Evolutionary conservation across 768 basidiomycete genomes (phyloP).

Genomic region (Coprinopsis strossmayeri): DNA sequence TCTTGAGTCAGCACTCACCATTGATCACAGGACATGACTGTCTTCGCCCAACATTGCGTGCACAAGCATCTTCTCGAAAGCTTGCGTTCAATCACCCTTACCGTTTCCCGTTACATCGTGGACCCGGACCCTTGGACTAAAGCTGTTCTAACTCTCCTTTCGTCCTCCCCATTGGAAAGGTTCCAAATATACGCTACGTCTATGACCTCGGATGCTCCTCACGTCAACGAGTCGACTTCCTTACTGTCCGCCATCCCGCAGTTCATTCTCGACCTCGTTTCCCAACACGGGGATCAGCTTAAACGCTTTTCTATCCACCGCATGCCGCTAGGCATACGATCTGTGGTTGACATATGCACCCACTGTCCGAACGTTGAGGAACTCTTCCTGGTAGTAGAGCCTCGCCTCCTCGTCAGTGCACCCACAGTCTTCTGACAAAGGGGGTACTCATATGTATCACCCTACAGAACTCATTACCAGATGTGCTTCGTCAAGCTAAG

Average conservation of each 20-base stretch:
- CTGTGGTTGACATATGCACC: constrained; percentile 48
- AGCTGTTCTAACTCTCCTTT: constrained; percentile 36
- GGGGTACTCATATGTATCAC: neutral
- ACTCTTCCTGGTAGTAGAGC: constrained; percentile 55
- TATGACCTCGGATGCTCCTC: constrained; percentile 19
- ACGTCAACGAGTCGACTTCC: neutral
- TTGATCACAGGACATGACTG: constrained; percentile 41
- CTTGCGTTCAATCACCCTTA: constrained; percentile 49
- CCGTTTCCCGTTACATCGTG: constrained; percentile 21
- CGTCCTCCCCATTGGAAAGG: constrained; percentile 37
- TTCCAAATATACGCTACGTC: constrained; percentile 58
- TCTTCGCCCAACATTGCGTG: constrained; percentile 35
- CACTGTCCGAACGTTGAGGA: constrained; percentile 50
- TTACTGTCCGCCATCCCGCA: neutral
- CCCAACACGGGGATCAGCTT: constrained; percentile 44
- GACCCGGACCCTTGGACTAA: constrained; percentile 36
- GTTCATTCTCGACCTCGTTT: constrained; percentile 48
- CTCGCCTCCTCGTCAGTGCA: constrained; percentile 35
- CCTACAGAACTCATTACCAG: constrained; percentile 32
- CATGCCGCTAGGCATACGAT: constrained; percentile 45
- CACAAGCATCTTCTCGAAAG: constrained; percentile 29
- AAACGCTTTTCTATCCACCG: constrained; percentile 57
- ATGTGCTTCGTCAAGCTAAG: constrained; percentile 36
- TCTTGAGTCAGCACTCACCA: neutral
- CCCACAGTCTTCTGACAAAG: neutral